Conservation (phyloP, 345 rosid species). For the Kernera saxatilis region DNA sequence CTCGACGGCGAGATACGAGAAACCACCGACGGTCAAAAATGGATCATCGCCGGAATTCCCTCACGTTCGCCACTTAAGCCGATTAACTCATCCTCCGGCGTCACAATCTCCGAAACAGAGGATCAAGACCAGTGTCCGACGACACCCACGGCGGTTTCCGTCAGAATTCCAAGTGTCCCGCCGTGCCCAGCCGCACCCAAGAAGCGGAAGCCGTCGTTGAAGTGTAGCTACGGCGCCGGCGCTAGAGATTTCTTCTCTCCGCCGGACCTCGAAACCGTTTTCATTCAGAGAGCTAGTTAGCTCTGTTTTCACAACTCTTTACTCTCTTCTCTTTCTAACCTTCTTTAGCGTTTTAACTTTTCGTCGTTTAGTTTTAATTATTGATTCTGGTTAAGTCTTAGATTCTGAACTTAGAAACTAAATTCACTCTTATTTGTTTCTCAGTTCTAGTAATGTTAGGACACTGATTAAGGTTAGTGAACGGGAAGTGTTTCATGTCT, state of each 20-base stretch:
- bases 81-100: constrained; percentile 31
- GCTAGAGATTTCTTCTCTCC: constrained; percentile 47
- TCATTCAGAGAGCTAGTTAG: constrained; percentile 34
- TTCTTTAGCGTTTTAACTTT: not conserved
- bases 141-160: constrained; percentile 52
- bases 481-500: constrained; percentile 1
- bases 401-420: not conserved
- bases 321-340: not conserved
- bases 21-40: constrained; percentile 32
- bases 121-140: constrained; percentile 39
- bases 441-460: constrained; percentile 4
- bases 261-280: constrained; percentile 56
- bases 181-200: constrained; percentile 76
- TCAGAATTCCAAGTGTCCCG: constrained; percentile 41
- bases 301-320: not conserved
- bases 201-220: constrained; percentile 50
- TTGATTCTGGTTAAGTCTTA: not conserved
- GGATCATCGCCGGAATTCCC: constrained; percentile 55
- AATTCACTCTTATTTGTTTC: not conserved
- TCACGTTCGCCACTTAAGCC: constrained; percentile 59
- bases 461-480: constrained; percentile 15
- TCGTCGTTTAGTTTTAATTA: not conserved
- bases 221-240: constrained; percentile 30
- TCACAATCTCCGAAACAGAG: constrained; percentile 24
- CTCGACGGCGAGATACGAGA: constrained; percentile 47